Evolutionary conservation across 2,329 filamentous ascomycete genomes (phyloP).

Genomic region (Aureobasidium sp.): DNA sequence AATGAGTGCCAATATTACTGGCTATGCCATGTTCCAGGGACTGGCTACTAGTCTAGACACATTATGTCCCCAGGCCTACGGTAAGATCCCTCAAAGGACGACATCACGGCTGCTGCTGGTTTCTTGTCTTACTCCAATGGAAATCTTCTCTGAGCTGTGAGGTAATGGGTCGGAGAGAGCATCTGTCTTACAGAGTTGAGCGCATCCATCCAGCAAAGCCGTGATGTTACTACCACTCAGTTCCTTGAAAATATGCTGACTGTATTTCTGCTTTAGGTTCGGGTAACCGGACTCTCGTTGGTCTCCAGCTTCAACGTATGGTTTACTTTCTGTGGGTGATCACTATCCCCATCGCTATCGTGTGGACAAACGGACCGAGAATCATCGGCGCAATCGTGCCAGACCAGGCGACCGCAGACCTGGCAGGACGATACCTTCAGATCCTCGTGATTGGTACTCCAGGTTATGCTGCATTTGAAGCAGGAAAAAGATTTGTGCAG

Average conservation of each 20-base stretch:
- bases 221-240: too few species aligned
- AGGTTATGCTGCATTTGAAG: slow-evolving; percentile 67
- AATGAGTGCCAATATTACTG: slow-evolving; percentile 39
- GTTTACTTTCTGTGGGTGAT: slow-evolving; percentile 63
- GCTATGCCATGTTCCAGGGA: slow-evolving; percentile 41
- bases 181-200: too few species aligned
- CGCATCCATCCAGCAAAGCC: too few species aligned
- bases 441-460: slow-evolving; percentile 61
- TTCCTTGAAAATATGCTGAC: too few species aligned
- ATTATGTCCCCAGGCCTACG: slow-evolving; percentile 85
- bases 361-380: slow-evolving; percentile 60
- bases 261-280: too few species aligned
- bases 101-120: too few species aligned
- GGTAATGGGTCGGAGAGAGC: too few species aligned
- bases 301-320: slow-evolving; percentile 72
- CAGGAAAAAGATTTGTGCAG: slow-evolving; percentile 75
- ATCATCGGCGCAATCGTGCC: slow-evolving; percentile 59
- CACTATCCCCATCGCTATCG: slow-evolving; percentile 60
- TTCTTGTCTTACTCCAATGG: too few species aligned
- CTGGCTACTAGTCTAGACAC: slow-evolving; percentile 84
- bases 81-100: slow-evolving; percentile 25
- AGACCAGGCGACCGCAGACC: slow-evolving; percentile 56
- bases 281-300: slow-evolving; percentile 78
- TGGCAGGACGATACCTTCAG: slow-evolving; percentile 65
- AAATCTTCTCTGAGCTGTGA: too few species aligned